Conservation (phyloP, 129 eudicot genomes). For the Solidago caesia region DNA sequence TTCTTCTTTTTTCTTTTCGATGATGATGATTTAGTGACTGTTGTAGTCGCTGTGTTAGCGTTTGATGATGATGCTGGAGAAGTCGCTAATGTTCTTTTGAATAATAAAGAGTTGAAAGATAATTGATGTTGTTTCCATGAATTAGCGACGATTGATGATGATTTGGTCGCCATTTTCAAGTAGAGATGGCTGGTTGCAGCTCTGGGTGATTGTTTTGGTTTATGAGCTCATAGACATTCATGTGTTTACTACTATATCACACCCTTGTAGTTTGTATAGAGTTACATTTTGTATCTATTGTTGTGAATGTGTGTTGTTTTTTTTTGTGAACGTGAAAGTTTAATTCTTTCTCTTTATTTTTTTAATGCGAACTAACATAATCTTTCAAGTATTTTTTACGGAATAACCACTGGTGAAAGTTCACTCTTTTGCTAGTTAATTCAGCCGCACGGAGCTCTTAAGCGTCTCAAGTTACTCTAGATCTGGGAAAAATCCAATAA, state of each 20-base stretch:
- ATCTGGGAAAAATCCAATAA: too few species aligned
- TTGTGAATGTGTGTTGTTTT: too few species aligned
- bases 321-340: too few species aligned
- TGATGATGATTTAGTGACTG: slow-evolving; percentile 15
- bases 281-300: too few species aligned
- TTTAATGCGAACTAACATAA: too few species aligned
- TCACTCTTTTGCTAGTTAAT: too few species aligned
- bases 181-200: slow-evolving; percentile 21
- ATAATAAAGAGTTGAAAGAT: slow-evolving; percentile 5
- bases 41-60: slow-evolving; percentile 1
- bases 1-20: slow-evolving; percentile 59
- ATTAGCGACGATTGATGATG: slow-evolving; percentile 19
- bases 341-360: too few species aligned
- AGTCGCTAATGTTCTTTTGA: slow-evolving; percentile 21
- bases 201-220: background rate
- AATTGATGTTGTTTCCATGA: slow-evolving; percentile 29
- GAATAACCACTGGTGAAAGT: too few species aligned
- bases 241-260: background rate
- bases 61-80: slow-evolving; percentile 24
- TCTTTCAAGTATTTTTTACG: too few species aligned
- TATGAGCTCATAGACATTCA: background rate
- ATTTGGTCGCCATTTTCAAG: slow-evolving; percentile 32
- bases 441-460: too few species aligned
- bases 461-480: too few species aligned
- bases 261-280: background rate